Conservation (phyloP, 2,329 filamentous ascomycete species). For the Trichoderma sp. region DNA sequence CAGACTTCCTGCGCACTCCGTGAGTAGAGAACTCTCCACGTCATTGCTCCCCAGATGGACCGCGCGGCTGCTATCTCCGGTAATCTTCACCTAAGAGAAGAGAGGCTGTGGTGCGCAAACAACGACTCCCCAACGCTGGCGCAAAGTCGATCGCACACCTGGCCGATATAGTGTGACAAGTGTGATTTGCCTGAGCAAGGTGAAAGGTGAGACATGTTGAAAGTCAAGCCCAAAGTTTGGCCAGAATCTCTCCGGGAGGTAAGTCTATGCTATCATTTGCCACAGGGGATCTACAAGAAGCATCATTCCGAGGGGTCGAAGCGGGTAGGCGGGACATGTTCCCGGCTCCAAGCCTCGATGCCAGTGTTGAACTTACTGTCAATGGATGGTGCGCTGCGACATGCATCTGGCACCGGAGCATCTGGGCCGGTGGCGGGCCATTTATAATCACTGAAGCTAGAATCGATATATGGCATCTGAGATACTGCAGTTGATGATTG, state of each 20-base stretch:
- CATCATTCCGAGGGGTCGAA: not conserved
- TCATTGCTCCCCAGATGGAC: not conserved
- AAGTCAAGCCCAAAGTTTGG: too few relatives aligned
- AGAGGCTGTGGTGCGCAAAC: not conserved
- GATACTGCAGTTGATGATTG: not conserved
- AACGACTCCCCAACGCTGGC: not conserved
- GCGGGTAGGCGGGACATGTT: not conserved
- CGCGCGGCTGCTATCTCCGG: not conserved
- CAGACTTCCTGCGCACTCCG: not conserved
- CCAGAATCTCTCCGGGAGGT: not conserved
- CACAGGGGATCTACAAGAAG: not conserved
- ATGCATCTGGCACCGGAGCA: not conserved
- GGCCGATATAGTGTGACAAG: too few relatives aligned
- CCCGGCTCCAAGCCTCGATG: not conserved
- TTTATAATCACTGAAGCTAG: not conserved
- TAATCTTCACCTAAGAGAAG: not conserved
- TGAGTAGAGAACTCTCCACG: not conserved
- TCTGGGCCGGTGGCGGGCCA: not conserved
- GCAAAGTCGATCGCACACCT: not conserved
- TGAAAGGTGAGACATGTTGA: not conserved
- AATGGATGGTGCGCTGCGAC: not conserved
- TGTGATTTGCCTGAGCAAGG: not conserved
- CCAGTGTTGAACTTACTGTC: not conserved
- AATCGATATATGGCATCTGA: not conserved
- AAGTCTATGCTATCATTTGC: constrained; percentile 5